A percentile compares a stretch with the other conserved stretches of the same genome.
Evolutionary conservation across 495 filamentous ascomycete genomes (phyloP).

Genomic region (Baudoinia panamericana): DNA sequence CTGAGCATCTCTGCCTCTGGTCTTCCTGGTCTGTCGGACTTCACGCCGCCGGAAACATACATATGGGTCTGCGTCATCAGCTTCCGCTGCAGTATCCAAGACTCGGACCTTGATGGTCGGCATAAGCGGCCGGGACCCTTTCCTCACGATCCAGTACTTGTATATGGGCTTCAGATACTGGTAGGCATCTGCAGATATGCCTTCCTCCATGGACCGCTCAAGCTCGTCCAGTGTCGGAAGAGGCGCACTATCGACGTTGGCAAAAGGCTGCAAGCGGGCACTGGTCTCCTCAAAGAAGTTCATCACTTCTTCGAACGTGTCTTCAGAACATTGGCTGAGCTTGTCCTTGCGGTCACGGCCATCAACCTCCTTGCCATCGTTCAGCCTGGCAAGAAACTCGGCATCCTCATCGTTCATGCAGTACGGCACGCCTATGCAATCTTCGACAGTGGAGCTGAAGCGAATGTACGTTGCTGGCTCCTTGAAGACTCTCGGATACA

Average conservation of each 20-base stretch:
- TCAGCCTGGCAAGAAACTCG: conserved; percentile 68
- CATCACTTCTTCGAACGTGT: conserved; percentile 90
- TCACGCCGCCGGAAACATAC: conserved; percentile 97
- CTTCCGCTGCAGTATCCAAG: conserved; percentile 82
- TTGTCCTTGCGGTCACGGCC: conserved; percentile 34
- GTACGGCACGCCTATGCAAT: conserved; percentile 75
- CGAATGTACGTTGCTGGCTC: conserved; percentile 89
- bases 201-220: conserved; percentile 60
- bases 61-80: conserved; percentile 90
- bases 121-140: conserved; percentile 55
- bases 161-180: conserved; percentile 76
- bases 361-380: conserved; percentile 42
- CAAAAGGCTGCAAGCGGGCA: conserved; percentile 67
- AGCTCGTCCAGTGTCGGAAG: conserved; percentile 70
- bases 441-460: conserved; percentile 95
- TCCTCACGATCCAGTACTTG: conserved; percentile 69
- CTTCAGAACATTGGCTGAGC: conserved; percentile 57
- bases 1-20: conserved; percentile 81
- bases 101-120: conserved; percentile 50
- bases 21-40: conserved; percentile 87
- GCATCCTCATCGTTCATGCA: conserved; percentile 87
- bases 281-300: conserved; percentile 84
- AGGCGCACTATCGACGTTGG: conserved; percentile 71
- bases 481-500: conserved; percentile 66
- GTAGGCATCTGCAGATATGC: conserved; percentile 50